phyloP scores from a whole-genome alignment of 1,139 yeast species.

The Yamadazyma songkhlaensis region DNA sequence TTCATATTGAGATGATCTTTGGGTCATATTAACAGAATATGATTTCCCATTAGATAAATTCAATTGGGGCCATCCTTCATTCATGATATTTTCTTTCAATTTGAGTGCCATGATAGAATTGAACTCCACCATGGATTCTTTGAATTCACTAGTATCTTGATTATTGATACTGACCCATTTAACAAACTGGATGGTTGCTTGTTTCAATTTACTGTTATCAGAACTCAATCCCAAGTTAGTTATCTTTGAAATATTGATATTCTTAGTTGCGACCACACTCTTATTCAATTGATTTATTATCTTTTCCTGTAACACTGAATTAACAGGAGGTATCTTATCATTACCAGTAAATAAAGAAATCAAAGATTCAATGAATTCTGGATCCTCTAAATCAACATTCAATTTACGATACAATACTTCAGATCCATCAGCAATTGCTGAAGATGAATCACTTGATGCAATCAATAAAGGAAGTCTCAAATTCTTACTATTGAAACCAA shows the following conservation, averaged over 20 bases:
- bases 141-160: slow-evolving; percentile 14
- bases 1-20: slow-evolving; percentile 71
- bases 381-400: slow-evolving; percentile 51
- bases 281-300: slow-evolving; percentile 51
- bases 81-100: slow-evolving; percentile 47
- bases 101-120: slow-evolving; percentile 46
- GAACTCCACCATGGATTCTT: slow-evolving; percentile 20
- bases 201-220: slow-evolving; percentile 43
- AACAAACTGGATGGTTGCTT: slow-evolving; percentile 58
- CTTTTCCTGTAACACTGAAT: slow-evolving; percentile 53
- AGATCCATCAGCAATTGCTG: slow-evolving; percentile 51
- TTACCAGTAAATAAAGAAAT: slow-evolving; percentile 50
- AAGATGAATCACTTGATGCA: slow-evolving; percentile 61
- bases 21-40: slow-evolving; percentile 27
- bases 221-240: slow-evolving; percentile 60
- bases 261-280: slow-evolving; percentile 49
- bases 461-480: slow-evolving; percentile 50
- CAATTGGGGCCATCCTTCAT: slow-evolving; percentile 60
- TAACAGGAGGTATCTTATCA: slow-evolving; percentile 47
- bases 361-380: slow-evolving; percentile 39
- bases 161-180: slow-evolving; percentile 45
- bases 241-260: slow-evolving; percentile 36
- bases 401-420: slow-evolving; percentile 51
- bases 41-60: slow-evolving; percentile 25
- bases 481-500: slow-evolving; percentile 34